A percentile compares a stretch with the other conserved stretches of the same genome.
Evolutionary conservation across 805 yeast genomes (phyloP).

Genomic region (Kodamaea nitidulidarum): DNA sequence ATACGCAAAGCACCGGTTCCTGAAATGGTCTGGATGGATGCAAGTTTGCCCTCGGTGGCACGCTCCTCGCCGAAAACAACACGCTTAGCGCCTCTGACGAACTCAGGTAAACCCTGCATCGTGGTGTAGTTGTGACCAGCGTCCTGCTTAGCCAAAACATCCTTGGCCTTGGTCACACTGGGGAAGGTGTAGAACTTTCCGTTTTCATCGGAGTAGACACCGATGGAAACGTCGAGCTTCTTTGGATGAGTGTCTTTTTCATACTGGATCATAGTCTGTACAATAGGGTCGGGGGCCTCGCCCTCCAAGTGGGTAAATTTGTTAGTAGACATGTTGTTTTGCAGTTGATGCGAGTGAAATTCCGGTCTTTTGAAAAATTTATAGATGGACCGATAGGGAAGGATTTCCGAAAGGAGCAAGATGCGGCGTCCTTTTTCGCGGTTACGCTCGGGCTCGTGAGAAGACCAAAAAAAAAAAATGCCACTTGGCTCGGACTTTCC

Average conservation of each 20-base stretch:
- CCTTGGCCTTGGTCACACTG: constrained; percentile 34
- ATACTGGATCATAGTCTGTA: constrained; percentile 18
- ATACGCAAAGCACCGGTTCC: constrained; percentile 42
- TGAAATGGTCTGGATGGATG: constrained; percentile 37
- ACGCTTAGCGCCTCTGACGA: constrained; percentile 28
- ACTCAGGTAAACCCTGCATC: constrained; percentile 40
- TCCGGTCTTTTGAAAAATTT: constrained; percentile 1
- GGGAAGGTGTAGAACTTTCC: constrained; percentile 38
- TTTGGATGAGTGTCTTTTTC: constrained; percentile 25
- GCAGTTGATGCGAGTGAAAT: not conserved
- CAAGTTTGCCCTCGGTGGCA: constrained; percentile 23
- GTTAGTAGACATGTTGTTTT: constrained; percentile 13
- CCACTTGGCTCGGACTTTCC: no score
- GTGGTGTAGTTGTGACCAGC: constrained; percentile 44
- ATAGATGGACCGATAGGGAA: not conserved
- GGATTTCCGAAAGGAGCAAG: not conserved
- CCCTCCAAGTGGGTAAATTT: constrained; percentile 16
- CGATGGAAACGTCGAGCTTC: constrained; percentile 42
- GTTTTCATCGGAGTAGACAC: constrained; percentile 42
- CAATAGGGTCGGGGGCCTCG: constrained; percentile 28
- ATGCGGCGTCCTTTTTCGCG: constrained; percentile 1
- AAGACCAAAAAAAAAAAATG: no score
- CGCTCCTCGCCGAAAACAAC: constrained; percentile 33
- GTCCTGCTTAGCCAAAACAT: constrained; percentile 27
- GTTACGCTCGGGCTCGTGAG: no score